Conservation (phyloP, 202 grass and related monocot species). For the Panicum hallii region DNA sequence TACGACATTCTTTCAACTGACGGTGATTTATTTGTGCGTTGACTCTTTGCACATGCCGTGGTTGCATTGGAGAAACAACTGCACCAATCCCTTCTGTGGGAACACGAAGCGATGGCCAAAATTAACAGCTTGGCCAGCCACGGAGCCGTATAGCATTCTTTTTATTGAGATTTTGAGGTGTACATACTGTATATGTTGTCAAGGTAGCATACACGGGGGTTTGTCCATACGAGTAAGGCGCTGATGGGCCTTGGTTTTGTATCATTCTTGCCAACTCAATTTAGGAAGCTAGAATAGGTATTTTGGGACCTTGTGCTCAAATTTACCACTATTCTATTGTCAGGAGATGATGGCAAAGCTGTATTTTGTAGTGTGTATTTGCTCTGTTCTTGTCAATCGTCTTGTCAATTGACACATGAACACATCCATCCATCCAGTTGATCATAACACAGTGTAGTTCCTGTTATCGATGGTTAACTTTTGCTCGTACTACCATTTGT, state of each 20-base stretch:
- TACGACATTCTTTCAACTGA: constrained; percentile 51
- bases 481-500: constrained; percentile 22
- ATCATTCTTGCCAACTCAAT: constrained; percentile 46
- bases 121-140: constrained; percentile 12
- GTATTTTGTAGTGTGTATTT: constrained; percentile 28
- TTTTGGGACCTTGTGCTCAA: constrained; percentile 42
- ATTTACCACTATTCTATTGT: constrained; percentile 27
- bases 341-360: neutral
- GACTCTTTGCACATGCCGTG: constrained; percentile 39
- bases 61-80: constrained; percentile 32
- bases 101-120: constrained; percentile 23
- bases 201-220: constrained; percentile 37
- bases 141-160: constrained; percentile 38
- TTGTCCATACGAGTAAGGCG: constrained; percentile 51
- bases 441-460: constrained; percentile 4
- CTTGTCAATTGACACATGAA: constrained; percentile 5
- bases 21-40: constrained; percentile 38
- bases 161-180: constrained; percentile 24
- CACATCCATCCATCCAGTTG: neutral
- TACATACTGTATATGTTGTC: constrained; percentile 63
- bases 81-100: constrained; percentile 16
- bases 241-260: constrained; percentile 49
- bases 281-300: constrained; percentile 47
- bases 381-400: constrained; percentile 8
- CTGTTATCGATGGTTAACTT: neutral